Evolutionary conservation across 1,139 yeast species (phyloP).

Genomic region (Kluyveromyces sp.): DNA sequence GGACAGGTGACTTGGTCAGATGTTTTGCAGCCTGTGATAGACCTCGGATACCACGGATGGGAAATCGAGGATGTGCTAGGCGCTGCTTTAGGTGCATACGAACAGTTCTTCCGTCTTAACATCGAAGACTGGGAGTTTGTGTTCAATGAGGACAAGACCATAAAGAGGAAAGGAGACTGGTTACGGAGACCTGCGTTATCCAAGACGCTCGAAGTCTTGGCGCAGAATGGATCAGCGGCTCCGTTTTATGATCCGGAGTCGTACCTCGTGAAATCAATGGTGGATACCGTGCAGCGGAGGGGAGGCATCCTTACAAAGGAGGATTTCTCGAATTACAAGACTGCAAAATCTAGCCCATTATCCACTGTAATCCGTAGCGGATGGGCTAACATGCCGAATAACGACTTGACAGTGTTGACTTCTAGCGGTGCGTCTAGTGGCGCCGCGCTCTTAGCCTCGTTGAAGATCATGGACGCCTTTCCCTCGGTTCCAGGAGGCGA

Average conservation of each 20-base stretch:
- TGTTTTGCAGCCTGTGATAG: constrained; percentile 66
- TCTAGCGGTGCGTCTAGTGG: constrained; percentile 82
- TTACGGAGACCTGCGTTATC: constrained; percentile 58
- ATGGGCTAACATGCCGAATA: constrained; percentile 29
- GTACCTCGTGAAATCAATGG: constrained; percentile 56
- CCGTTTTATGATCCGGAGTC: constrained; percentile 80
- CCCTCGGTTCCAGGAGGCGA: constrained; percentile 39
- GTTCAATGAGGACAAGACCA: constrained; percentile 26
- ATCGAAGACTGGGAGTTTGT: constrained; percentile 51
- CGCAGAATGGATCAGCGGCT: constrained; percentile 65
- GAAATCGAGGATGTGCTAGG: constrained; percentile 45
- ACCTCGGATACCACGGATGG: constrained; percentile 65
- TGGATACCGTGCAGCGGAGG: constrained; percentile 36
- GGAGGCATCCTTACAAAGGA: constrained; percentile 57
- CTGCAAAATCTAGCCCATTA: constrained; percentile 51
- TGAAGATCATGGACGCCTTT: constrained; percentile 50
- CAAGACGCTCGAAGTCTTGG: constrained; percentile 58
- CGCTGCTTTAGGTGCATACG: constrained; percentile 36
- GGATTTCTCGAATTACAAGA: constrained; percentile 62
- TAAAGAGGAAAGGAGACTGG: constrained; percentile 49
- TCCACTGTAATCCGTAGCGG: constrained; percentile 31
- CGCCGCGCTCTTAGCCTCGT: constrained; percentile 68
- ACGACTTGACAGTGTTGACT: constrained; percentile 52
- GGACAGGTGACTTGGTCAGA: constrained; percentile 69
- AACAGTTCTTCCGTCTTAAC: constrained; percentile 31